Percentiles rank a stretch among this genome's conserved stretches.
phyloP scores from a whole-genome alignment of 208 protist genomes.

The Leishmania gerbilli region DNA sequence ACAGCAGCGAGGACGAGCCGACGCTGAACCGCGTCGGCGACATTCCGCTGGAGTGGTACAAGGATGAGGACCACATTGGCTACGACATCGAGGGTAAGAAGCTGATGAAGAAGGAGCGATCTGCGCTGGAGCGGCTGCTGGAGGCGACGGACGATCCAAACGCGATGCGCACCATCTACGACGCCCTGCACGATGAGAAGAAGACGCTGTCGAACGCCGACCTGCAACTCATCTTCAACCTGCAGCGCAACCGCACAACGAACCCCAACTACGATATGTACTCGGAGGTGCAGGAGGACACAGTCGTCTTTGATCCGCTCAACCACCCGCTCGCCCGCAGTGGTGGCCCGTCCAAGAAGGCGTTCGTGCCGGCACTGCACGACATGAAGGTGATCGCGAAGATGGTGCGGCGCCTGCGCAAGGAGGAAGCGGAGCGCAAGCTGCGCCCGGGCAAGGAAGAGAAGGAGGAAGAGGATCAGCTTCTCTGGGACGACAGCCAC shows the following conservation, averaged over 20 bases:
- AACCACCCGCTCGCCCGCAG: slow-evolving; percentile 92
- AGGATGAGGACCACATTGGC: slow-evolving; percentile 92
- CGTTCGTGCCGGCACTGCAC: slow-evolving; percentile 80
- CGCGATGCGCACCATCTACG: slow-evolving; percentile 91
- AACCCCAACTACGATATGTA: slow-evolving; percentile 93
- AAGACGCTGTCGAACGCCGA: slow-evolving; percentile 90
- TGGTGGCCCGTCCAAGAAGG: slow-evolving; percentile 80
- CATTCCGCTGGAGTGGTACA: slow-evolving; percentile 95
- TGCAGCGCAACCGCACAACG: slow-evolving; percentile 91
- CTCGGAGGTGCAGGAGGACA: slow-evolving; percentile 77
- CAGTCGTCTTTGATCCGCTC: slow-evolving; percentile 87
- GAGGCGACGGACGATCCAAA: slow-evolving; percentile 92
- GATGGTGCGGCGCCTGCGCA: slow-evolving; percentile 84
- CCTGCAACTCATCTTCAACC: slow-evolving; percentile 93
- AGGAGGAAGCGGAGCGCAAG: slow-evolving; percentile 49
- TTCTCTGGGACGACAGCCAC: slow-evolving; percentile 85
- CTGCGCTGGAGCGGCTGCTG: slow-evolving; percentile 90
- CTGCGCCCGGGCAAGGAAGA: slow-evolving; percentile 24
- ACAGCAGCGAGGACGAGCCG: slow-evolving; percentile 91
- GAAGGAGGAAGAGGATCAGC: slow-evolving; percentile 39
- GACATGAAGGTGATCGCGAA: slow-evolving; percentile 93
- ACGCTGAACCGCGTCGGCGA: slow-evolving; percentile 93
- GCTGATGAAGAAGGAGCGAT: slow-evolving; percentile 86
- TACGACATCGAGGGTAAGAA: slow-evolving; percentile 94
- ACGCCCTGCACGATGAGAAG: slow-evolving; percentile 90